A percentile compares a stretch with the other conserved stretches of the same genome.
Evolutionary conservation across 2,329 filamentous ascomycete genomes (phyloP).

Genomic region (Neurospora sp.): DNA sequence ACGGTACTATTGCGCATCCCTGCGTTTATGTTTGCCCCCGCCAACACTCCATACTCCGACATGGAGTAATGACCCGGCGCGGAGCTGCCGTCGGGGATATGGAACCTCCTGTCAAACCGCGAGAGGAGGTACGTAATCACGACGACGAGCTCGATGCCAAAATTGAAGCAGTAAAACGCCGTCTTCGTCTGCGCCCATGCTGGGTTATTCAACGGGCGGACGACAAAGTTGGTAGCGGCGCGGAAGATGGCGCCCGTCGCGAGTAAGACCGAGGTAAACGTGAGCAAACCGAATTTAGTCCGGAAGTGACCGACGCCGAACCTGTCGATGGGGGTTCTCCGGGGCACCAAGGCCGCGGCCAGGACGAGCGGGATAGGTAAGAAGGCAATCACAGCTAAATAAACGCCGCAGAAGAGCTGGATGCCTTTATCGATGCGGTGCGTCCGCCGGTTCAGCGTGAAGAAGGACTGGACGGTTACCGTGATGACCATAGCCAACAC

Average conservation of each 20-base stretch:
- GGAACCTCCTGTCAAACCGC: constrained; percentile 67
- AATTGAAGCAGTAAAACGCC: constrained; percentile 75
- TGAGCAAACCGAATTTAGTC: constrained; percentile 56
- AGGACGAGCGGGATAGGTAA: constrained; percentile 51
- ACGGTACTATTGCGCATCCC: background rate
- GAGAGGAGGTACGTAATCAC: constrained; percentile 56
- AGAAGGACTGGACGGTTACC: constrained; percentile 57
- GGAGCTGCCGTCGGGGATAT: constrained; percentile 60
- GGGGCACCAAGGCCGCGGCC: constrained; percentile 38
- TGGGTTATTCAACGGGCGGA: constrained; percentile 40
- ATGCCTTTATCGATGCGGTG: constrained; percentile 49
- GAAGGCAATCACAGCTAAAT: constrained; percentile 56
- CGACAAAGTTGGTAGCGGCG: constrained; percentile 45
- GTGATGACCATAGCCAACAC: constrained; percentile 13
- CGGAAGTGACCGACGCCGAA: constrained; percentile 60
- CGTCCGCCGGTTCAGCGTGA: constrained; percentile 46
- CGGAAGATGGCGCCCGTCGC: constrained; percentile 63
- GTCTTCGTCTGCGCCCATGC: constrained; percentile 64
- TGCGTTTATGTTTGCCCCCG: background rate
- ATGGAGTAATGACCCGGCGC: constrained; percentile 41
- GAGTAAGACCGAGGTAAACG: constrained; percentile 49
- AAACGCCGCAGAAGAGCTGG: constrained; percentile 52
- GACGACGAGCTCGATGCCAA: constrained; percentile 61
- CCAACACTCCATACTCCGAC: constrained; percentile 3
- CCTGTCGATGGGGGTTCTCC: constrained; percentile 34